These are phyloP conservation scores for Tinospora cordifolia DNA, from an alignment of 164 flowering plant genomes.

Conservation along the genomic window DNA sequence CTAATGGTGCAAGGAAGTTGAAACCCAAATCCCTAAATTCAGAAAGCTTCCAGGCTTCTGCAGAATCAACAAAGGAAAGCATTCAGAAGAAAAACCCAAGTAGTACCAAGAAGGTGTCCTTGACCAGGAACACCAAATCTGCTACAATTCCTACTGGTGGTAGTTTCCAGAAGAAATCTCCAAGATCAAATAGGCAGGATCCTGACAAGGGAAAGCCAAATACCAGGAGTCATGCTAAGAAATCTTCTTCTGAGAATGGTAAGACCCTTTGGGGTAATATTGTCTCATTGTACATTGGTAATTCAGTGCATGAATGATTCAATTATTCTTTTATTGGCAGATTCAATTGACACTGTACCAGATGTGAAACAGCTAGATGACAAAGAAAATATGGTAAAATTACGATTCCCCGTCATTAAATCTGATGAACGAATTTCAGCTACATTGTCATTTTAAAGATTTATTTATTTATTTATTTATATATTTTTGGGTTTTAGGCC, in stretches of 20 bases:
- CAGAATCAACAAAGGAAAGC: conserved; percentile 33
- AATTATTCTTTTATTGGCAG: conserved; percentile 15
- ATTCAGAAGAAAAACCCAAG: conserved; percentile 24
- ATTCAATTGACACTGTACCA: conserved; percentile 14
- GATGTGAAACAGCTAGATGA: conserved; percentile 36
- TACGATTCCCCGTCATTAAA: not conserved
- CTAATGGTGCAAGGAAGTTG: conserved; percentile 33
- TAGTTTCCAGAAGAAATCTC: conserved; percentile 35
- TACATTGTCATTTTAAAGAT: not conserved
- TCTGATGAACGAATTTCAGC: no score
- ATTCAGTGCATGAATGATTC: not conserved
- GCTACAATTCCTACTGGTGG: conserved; percentile 21
- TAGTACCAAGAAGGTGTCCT: conserved; percentile 23
- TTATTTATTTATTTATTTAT: no score
- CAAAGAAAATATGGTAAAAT: conserved; percentile 69
- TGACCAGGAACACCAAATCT: conserved; percentile 29
- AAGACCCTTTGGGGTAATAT: conserved; percentile 1
- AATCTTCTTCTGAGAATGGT: conserved; percentile 40
- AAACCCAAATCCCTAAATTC: conserved; percentile 50
- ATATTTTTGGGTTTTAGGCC: no score
- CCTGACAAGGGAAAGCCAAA: conserved; percentile 25
- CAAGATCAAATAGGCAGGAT: conserved; percentile 35
- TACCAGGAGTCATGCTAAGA: conserved; percentile 31
- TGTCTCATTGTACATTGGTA: not conserved
- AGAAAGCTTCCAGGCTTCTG: conserved; percentile 28